A percentile compares a stretch with the other conserved stretches of the same genome.
phyloP scores from a whole-genome alignment of 2,329 filamentous ascomycete species.

The Monosporascus sp. region DNA sequence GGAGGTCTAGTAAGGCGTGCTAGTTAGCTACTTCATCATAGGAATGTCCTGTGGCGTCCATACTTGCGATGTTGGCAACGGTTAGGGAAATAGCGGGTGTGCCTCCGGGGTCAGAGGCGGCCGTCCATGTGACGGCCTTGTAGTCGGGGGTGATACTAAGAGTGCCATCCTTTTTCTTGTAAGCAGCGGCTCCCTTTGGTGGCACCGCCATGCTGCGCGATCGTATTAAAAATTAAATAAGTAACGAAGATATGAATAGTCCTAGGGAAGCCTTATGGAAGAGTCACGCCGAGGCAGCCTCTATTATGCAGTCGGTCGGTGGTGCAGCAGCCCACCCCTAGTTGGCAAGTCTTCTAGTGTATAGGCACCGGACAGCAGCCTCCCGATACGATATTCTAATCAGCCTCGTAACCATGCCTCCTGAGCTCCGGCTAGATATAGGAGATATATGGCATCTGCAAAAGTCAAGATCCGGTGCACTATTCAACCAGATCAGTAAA shows the following conservation, averaged over 20 bases:
- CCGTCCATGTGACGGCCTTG: conserved; percentile 75
- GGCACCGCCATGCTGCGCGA: conserved; percentile 47
- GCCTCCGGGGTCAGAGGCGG: conserved; percentile 54
- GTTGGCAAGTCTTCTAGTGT: too few relatives aligned
- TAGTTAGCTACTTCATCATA: conserved; percentile 4
- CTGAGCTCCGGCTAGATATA: too few relatives aligned
- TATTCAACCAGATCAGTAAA: too few relatives aligned
- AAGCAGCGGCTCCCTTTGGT: conserved; percentile 64
- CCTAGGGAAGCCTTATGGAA: too few relatives aligned
- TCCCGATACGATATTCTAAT: neutral
- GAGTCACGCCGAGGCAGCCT: neutral
- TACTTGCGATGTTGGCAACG: conserved; percentile 77
- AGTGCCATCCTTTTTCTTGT: conserved; percentile 94
- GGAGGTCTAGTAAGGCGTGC: conserved; percentile 60
- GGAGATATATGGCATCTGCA: too few relatives aligned
- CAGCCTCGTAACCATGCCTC: too few relatives aligned
- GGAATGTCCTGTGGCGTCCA: conserved; percentile 24
- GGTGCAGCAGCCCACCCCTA: too few relatives aligned
- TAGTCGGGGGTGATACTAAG: conserved; percentile 70
- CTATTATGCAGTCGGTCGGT: neutral
- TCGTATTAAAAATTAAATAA: neutral
- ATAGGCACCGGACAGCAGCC: neutral
- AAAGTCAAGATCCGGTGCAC: too few relatives aligned
- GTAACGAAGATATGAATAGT: neutral
- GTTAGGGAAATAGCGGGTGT: conserved; percentile 63